Conservation (phyloP, 2,329 filamentous ascomycete species). For the Laburnicola sp. region DNA sequence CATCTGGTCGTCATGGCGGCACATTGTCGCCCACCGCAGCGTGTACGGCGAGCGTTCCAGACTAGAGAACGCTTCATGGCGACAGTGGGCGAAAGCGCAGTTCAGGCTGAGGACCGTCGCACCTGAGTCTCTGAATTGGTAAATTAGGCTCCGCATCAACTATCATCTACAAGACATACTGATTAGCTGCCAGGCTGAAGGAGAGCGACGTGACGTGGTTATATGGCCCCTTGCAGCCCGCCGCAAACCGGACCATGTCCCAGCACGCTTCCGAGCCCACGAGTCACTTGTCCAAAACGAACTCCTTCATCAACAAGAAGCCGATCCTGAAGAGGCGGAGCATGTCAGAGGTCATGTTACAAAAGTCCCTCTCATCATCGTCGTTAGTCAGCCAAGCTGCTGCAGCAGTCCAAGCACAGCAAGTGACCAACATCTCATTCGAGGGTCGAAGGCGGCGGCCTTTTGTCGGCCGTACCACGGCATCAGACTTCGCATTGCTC, state of each 20-base stretch:
- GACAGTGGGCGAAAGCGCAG: slow-evolving; percentile 93
- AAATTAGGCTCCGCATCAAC: slow-evolving; percentile 44
- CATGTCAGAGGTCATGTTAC: slow-evolving; percentile 93
- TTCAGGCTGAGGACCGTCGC: slow-evolving; percentile 84
- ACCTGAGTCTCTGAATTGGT: slow-evolving; percentile 94
- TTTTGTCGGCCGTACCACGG: slow-evolving; percentile 60
- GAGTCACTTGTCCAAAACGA: slow-evolving; percentile 61
- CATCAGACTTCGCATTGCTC: slow-evolving; percentile 71
- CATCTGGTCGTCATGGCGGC: slow-evolving; percentile 96
- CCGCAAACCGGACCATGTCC: slow-evolving; percentile 58
- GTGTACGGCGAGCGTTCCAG: slow-evolving; percentile 80
- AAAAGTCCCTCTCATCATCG: slow-evolving; percentile 82
- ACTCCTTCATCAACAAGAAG: slow-evolving; percentile 76
- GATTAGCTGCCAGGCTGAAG: slow-evolving; percentile 70
- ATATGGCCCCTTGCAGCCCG: slow-evolving; percentile 86
- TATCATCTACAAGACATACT: slow-evolving; percentile 23
- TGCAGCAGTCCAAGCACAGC: slow-evolving; percentile 82
- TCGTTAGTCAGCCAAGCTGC: slow-evolving; percentile 89
- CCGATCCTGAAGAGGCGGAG: slow-evolving; percentile 95
- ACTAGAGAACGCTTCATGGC: slow-evolving; percentile 94
- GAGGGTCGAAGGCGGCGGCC: slow-evolving; percentile 56
- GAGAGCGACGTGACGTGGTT: slow-evolving; percentile 98
- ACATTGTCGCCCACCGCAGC: slow-evolving; percentile 78
- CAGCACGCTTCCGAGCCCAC: slow-evolving; percentile 54
- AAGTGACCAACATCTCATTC: slow-evolving; percentile 57